Evolutionary conservation across 164 flowering plant species (phyloP), one percentile per base, ranked within the genome.

Genomic region (Vitis labrusca): DNA sequence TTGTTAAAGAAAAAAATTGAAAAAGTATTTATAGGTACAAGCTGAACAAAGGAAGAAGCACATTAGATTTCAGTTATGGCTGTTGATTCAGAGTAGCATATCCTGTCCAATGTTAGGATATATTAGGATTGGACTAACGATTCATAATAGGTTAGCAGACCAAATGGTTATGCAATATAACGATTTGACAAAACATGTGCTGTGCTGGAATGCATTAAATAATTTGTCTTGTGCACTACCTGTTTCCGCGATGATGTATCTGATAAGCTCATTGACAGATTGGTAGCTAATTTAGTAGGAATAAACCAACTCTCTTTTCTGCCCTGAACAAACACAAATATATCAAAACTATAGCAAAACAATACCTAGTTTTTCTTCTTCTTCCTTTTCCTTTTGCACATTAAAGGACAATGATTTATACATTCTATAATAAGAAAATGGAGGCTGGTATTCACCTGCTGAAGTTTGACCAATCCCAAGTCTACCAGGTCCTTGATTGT

Each of bases 231-330:
- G 44, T 37, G 44, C 44, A 4, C 32, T 72, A 95, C 99, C 94
- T 89, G 81, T 64, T 93, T 93, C 67, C 98, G 85, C 37, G 93
- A 77, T 71, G 99, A 84, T 59, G 96, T 71, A 80, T 95, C 99
- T 50, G 99, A 79, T 74, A 92, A 83, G 82, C 98, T 93, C 62
- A 90, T 79, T 19, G 98, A 93, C 66, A 95, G 94, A 87, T 91
- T 93, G 27, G 94, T 89, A 52, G 88, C 97, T 67, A 95, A 79
- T 72, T 89, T 93, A 61, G 99, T 95, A 52, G 98, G 99, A 76
- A 95, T 84, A 79, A 95, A 95, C 99, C 99, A 95, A 82, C 91
- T 82, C 19, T 95, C 99, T 79, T 93, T 95, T 79, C 94, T 89
- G 19, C 99, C 99, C 99, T 94, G 90, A 29, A 68, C 9, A 74